Conservation (phyloP, 371 early-diverging fungal genomes). For the Hamiltosporidium tvaerminnensis region DNA sequence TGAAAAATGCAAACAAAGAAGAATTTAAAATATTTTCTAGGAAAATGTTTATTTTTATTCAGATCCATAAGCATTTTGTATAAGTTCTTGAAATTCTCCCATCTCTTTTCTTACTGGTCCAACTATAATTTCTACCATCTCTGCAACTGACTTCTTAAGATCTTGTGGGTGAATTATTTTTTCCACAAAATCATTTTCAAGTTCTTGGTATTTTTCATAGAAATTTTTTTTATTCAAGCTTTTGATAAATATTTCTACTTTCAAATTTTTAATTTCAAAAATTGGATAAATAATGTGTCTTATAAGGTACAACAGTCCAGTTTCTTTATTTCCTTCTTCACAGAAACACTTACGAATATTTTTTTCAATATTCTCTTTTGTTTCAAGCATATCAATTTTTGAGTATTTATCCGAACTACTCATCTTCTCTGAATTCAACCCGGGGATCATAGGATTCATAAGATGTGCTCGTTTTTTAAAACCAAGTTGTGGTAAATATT, state of each 20-base stretch:
- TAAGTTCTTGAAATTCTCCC: neutral
- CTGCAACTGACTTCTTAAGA: conserved; percentile 70
- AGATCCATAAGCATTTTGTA: neutral
- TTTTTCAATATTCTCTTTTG: conserved; percentile 62
- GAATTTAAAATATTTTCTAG: too few species aligned
- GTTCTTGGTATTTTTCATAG: conserved; percentile 61
- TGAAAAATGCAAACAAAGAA: too few species aligned
- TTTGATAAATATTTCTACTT: conserved; percentile 59
- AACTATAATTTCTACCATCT: conserved; percentile 67
- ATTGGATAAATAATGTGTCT: conserved; percentile 73
- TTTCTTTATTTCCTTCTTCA: conserved; percentile 83
- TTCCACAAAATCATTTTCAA: conserved; percentile 69
- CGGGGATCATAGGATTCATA: conserved; percentile 99
- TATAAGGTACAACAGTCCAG: conserved; percentile 74
- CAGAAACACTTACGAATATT: conserved; percentile 92
- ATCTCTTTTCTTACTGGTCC: conserved; percentile 65
- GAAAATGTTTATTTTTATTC: too few species aligned
- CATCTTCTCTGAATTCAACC: conserved; percentile 89
- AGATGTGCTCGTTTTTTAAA: conserved; percentile 91
- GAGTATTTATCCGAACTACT: conserved; percentile 83
- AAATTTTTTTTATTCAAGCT: conserved; percentile 73
- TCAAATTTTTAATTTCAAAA: conserved; percentile 55
- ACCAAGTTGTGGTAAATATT: conserved; percentile 78
- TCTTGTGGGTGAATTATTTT: conserved; percentile 84
- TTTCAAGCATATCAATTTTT: conserved; percentile 89